phyloP scores from a whole-genome alignment of 2,329 filamentous ascomycete species.

The Talaromyces amestolkiae region DNA sequence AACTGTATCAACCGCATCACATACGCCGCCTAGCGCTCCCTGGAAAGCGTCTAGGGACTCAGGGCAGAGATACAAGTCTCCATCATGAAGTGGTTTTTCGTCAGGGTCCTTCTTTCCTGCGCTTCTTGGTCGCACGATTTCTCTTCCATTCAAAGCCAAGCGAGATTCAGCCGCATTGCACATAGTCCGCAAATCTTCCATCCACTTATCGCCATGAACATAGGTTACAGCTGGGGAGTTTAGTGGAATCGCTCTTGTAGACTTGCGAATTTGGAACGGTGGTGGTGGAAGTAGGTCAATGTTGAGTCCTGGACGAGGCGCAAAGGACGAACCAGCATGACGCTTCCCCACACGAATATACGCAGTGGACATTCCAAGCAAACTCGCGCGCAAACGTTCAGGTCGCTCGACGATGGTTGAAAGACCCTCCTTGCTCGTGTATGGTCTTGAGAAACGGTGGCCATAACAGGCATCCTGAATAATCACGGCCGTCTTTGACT shows the following conservation, averaged over 20 bases:
- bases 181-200: constrained; percentile 84
- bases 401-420: constrained; percentile 88
- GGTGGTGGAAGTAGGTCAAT: constrained; percentile 56
- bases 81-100: constrained; percentile 67
- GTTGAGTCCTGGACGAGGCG: constrained; percentile 63
- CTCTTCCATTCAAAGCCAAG: constrained; percentile 72
- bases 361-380: constrained; percentile 77
- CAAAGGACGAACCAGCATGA: constrained; percentile 67
- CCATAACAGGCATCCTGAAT: constrained; percentile 94
- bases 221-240: constrained; percentile 77
- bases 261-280: constrained; percentile 84
- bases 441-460: constrained; percentile 82
- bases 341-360: constrained; percentile 87
- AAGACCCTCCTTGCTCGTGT: constrained; percentile 68
- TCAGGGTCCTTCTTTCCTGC: constrained; percentile 42
- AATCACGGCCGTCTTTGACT: constrained; percentile 70
- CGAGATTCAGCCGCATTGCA: constrained; percentile 77
- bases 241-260: constrained; percentile 67
- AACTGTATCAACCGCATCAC: constrained; percentile 85
- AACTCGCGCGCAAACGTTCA: constrained; percentile 80
- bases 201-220: constrained; percentile 89
- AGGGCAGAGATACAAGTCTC: constrained; percentile 84
- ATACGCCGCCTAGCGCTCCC: constrained; percentile 86
- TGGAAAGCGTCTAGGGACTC: constrained; percentile 87
- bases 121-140: constrained; percentile 63